Conservation (phyloP, 2,329 filamentous ascomycete species). For the Cladosporium sp. region DNA sequence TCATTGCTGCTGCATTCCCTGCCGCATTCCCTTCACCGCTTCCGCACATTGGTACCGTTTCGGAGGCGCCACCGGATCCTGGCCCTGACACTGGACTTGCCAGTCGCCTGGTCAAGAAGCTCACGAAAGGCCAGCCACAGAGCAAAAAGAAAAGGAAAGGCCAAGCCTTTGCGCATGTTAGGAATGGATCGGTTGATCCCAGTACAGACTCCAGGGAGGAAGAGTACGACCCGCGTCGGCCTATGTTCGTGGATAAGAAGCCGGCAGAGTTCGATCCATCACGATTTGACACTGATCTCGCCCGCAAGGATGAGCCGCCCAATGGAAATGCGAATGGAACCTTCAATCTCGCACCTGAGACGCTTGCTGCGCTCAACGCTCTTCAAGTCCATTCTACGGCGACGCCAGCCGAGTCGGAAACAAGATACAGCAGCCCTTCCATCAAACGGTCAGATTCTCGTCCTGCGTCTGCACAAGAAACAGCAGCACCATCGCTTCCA, state of each 20-base stretch:
- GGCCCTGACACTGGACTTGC: conserved; percentile 26
- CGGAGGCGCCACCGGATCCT: conserved; percentile 26
- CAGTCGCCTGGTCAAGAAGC: conserved; percentile 33
- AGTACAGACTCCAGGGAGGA: conserved; percentile 45
- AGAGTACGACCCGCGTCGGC: conserved; percentile 53
- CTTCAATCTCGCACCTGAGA: conserved; percentile 29
- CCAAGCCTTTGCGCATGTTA: conserved; percentile 23
- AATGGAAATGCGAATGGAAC: background rate
- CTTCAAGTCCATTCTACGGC: conserved; percentile 11
- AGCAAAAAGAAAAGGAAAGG: conserved; percentile 34
- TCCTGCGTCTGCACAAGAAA: background rate
- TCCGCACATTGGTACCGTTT: conserved; percentile 46
- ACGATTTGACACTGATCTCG: conserved; percentile 36
- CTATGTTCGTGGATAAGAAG: conserved; percentile 32
- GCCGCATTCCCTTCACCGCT: conserved; percentile 45
- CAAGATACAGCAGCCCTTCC: conserved; percentile 23
- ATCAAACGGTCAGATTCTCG: conserved; percentile 25
- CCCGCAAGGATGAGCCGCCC: conserved; percentile 24
- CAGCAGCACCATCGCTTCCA: background rate
- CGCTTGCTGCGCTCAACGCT: conserved; percentile 30
- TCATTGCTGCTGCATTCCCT: conserved; percentile 39
- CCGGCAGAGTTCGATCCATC: conserved; percentile 28
- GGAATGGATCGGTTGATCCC: conserved; percentile 35
- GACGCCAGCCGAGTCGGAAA: background rate
- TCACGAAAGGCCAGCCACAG: conserved; percentile 15